These are phyloP conservation scores for Ceratobasidium sp. DNA, from an alignment of 1,284 basidiomycete genomes.

Conservation along the genomic window DNA sequence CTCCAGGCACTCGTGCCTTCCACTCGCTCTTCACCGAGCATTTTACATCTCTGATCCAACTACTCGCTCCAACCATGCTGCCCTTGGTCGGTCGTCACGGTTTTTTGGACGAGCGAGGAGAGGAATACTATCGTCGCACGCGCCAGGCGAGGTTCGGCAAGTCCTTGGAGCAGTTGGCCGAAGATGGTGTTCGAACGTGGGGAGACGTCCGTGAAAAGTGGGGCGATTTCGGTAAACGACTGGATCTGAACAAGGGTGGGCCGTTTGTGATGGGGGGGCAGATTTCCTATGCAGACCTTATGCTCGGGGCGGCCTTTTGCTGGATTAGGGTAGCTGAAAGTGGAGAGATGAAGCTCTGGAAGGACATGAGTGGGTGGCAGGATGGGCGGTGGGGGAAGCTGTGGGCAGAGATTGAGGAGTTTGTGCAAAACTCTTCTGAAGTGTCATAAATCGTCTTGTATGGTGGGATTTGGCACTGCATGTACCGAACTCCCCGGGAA, in stretches of 20 bases:
- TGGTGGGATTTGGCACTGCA: no score
- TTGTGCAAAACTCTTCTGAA: constrained; percentile 4
- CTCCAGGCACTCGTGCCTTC: constrained; percentile 37
- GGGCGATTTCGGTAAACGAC: neutral
- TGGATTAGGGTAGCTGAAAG: constrained; percentile 4
- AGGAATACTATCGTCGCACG: constrained; percentile 33
- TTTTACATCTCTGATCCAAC: neutral
- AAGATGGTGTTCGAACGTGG: constrained; percentile 10
- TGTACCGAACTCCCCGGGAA: neutral
- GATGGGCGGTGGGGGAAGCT: constrained; percentile 21
- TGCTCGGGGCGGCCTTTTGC: constrained; percentile 22
- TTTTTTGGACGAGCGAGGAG: constrained; percentile 42
- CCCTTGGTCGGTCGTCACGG: constrained; percentile 16
- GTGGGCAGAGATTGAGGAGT: constrained; percentile 19
- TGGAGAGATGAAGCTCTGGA: constrained; percentile 22
- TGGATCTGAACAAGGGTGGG: constrained; percentile 9
- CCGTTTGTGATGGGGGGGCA: constrained; percentile 25
- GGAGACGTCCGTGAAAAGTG: constrained; percentile 7
- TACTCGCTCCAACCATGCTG: constrained; percentile 19
- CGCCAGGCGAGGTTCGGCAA: constrained; percentile 16
- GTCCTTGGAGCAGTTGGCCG: constrained; percentile 12
- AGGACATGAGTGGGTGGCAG: constrained; percentile 7
- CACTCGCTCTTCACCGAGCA: constrained; percentile 39
- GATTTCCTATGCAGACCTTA: constrained; percentile 3
- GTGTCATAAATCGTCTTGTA: neutral